A percentile compares a stretch with the other conserved stretches of the same genome.
These are phyloP conservation scores for Saccharomycopsis fermentans DNA, from an alignment of 805 yeast genomes.

Conservation along the genomic window DNA sequence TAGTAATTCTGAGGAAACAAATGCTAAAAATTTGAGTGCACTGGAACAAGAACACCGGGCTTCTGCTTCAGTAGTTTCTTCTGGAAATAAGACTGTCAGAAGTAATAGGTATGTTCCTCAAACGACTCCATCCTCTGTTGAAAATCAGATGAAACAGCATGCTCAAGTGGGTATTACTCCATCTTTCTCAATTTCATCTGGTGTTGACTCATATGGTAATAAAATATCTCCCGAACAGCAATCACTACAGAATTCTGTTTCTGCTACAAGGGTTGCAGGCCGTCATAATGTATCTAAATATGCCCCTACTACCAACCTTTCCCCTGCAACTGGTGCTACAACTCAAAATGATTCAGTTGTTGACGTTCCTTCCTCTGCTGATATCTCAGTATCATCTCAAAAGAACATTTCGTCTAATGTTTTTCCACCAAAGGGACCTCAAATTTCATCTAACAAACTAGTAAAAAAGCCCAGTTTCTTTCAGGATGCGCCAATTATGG, in stretches of 20 bases:
- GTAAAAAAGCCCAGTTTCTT: slow-evolving; percentile 4
- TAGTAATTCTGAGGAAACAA: background rate
- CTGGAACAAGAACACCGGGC: background rate
- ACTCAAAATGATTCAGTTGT: background rate
- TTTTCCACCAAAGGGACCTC: background rate
- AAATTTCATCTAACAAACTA: background rate
- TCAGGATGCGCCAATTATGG: slow-evolving; percentile 7
- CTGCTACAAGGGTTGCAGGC: background rate
- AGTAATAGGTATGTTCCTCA: background rate
- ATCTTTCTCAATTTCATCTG: background rate
- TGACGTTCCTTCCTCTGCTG: background rate
- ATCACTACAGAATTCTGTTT: background rate
- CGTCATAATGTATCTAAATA: background rate
- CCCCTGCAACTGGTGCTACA: background rate
- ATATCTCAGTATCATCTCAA: background rate
- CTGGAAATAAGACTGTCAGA: background rate
- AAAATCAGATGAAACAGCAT: background rate
- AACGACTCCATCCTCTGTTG: background rate
- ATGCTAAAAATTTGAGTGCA: background rate
- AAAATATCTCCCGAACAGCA: background rate
- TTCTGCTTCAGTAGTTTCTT: background rate
- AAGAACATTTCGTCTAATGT: background rate
- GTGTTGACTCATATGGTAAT: background rate
- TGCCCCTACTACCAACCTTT: background rate
- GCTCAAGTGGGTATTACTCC: background rate